Conservation (phyloP, 2,329 filamentous ascomycete genomes). For the Verticillium dahliae region DNA sequence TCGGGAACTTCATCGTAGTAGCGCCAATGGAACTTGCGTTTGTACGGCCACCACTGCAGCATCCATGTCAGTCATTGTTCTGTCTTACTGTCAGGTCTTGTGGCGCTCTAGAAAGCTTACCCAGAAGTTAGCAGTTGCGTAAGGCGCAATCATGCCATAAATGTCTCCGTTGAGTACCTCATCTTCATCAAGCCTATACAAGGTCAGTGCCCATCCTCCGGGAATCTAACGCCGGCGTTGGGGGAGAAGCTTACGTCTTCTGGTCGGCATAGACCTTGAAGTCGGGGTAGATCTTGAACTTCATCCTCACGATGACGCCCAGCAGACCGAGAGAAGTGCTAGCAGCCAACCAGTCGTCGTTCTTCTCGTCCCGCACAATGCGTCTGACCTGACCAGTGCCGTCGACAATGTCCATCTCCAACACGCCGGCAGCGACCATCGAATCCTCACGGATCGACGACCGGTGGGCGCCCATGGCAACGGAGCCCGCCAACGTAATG, state of each 20-base stretch:
- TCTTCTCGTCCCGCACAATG: constrained; percentile 31
- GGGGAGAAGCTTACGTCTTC: constrained; percentile 29
- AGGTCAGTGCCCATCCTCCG: constrained; percentile 3
- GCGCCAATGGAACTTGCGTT: constrained; percentile 43
- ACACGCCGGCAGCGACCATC: constrained; percentile 41
- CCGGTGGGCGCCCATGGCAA: constrained; percentile 46
- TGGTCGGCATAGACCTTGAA: constrained; percentile 45
- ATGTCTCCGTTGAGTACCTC: constrained; percentile 43
- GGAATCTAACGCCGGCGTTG: too few relatives aligned
- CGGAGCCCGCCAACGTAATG: constrained; percentile 41
- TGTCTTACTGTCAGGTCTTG: too few relatives aligned
- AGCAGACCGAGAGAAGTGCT: constrained; percentile 42
- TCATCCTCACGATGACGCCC: constrained; percentile 40
- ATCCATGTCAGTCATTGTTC: neutral
- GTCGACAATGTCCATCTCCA: constrained; percentile 42
- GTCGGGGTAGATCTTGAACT: constrained; percentile 42
- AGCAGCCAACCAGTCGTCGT: constrained; percentile 44
- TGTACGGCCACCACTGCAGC: constrained; percentile 42
- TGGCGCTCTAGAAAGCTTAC: constrained; percentile 16
- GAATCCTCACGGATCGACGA: constrained; percentile 40
- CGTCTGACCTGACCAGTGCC: constrained; percentile 35
- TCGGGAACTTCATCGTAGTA: constrained; percentile 40
- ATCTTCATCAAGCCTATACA: constrained; percentile 32
- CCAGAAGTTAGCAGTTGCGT: constrained; percentile 45
- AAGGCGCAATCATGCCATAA: constrained; percentile 40